Evolutionary conservation across 1,284 basidiomycete genomes (phyloP).

Genomic region (Puccinia polysora): DNA sequence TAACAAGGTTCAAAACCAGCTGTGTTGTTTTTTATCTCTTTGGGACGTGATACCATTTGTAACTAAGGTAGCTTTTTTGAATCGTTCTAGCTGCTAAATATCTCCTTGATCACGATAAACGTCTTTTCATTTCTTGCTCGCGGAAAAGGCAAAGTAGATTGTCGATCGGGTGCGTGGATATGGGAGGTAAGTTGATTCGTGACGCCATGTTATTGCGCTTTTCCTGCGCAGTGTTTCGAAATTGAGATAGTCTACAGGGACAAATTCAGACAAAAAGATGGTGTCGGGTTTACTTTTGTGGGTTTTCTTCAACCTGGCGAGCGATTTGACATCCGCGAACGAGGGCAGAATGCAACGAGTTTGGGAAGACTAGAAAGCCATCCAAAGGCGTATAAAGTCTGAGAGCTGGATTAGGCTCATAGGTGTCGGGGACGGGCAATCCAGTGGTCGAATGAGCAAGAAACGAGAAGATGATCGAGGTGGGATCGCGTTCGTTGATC

Average conservation of each 20-base stretch:
- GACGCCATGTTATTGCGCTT: too few relatives aligned
- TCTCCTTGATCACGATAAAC: too few relatives aligned
- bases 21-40: too few relatives aligned
- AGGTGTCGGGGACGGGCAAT: conserved; percentile 24
- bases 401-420: conserved; percentile 23
- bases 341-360: conserved; percentile 10
- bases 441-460: conserved; percentile 7
- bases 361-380: conserved; percentile 36
- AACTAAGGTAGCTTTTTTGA: too few relatives aligned
- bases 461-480: conserved; percentile 40
- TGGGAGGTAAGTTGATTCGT: too few relatives aligned
- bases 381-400: conserved; percentile 29
- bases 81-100: too few relatives aligned
- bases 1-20: too few relatives aligned
- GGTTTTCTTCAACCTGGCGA: conserved; percentile 18
- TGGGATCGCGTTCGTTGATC: conserved; percentile 19
- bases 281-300: not conserved
- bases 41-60: too few relatives aligned
- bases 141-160: too few relatives aligned
- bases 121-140: too few relatives aligned
- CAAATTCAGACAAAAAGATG: not conserved
- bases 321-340: conserved; percentile 13
- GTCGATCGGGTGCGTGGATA: too few relatives aligned
- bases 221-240: too few relatives aligned
- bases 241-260: not conserved